Base-by-base conservation (phyloP, 2,329 filamentous ascomycete species). In the Pseudopyricularia javanii region DNA sequence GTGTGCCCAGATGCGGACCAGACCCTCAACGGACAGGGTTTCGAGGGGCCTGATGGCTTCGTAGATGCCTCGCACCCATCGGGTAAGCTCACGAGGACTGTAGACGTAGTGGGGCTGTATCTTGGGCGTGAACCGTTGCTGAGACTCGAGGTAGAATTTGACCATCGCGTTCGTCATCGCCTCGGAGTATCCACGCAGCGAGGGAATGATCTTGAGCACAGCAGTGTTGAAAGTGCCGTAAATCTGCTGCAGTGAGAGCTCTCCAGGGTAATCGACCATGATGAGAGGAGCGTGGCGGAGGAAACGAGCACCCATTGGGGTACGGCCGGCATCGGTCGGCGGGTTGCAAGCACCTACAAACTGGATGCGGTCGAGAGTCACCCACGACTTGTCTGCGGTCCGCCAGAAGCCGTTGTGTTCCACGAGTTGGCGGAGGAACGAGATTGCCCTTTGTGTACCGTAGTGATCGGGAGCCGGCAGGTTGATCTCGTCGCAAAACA, bases 401-500 rank as follows among this genome's bases (percentile, higher is more conserved):
- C 91, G 82, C 94, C 94, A 99, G 79, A 98, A 99, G 30, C 93
- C 93, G 61, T 97, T 97, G 64, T 98, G 93, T 68, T 99, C 93
- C 49, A 99, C 91, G 56, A 99, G 82, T 67, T 99, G 93, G 60
- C 94, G 84, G 59, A 99, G 70, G 79, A 99, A 98, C 6, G 93
- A 94, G 58, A 98, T 98, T 33, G 93, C 93, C 56, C 93, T 84
- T 68, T 98, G 93, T 2, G 94, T 98, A 53, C 91, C 91, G 66
- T 99, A 99, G 62, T 90, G 91, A 71, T 99, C 93, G 3, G 93
- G 93, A 4, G 93, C 91, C 7, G 93, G 93, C 74, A 99, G 77
- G 69, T 99, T 99, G 72, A 99, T 98, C 68, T 99, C 93, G 66
- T 99, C 93, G 62, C 93, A 99, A 77, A 99, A 99, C 57, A 99